Evolutionary conservation across 2,329 filamentous ascomycete species (phyloP).

Genomic region (Onygenales sp.): DNA sequence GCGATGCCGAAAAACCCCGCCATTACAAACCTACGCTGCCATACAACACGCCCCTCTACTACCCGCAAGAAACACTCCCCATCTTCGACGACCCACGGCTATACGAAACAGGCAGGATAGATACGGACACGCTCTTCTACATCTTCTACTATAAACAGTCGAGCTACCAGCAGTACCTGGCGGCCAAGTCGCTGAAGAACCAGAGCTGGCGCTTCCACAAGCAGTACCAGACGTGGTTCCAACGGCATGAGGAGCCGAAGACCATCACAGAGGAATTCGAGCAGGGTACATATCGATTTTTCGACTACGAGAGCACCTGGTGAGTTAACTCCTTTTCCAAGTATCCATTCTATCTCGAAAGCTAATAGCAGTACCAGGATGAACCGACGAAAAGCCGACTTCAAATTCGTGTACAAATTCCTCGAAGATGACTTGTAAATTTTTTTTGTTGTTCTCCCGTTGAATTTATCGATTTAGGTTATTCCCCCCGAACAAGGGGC

Average conservation of each 20-base stretch:
- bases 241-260: conserved; percentile 96
- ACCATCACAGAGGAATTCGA: conserved; percentile 98
- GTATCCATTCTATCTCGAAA: conserved; percentile 4
- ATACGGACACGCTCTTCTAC: conserved; percentile 95
- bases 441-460: background rate
- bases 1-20: conserved; percentile 72
- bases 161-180: conserved; percentile 88
- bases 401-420: conserved; percentile 97
- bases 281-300: conserved; percentile 97
- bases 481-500: background rate
- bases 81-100: conserved; percentile 87
- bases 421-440: conserved; percentile 78
- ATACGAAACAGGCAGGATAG: conserved; percentile 66
- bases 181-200: conserved; percentile 92
- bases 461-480: background rate
- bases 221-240: conserved; percentile 99
- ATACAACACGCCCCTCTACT: conserved; percentile 70
- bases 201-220: conserved; percentile 99
- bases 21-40: conserved; percentile 77
- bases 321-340: conserved; percentile 39
- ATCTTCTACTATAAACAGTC: conserved; percentile 98
- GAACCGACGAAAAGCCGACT: conserved; percentile 95
- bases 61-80: conserved; percentile 81
- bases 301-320: conserved; percentile 99
- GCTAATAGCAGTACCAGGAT: conserved; percentile 54